Conservation (phyloP, 1,284 basidiomycete genomes). For the Tremellales sp. region DNA sequence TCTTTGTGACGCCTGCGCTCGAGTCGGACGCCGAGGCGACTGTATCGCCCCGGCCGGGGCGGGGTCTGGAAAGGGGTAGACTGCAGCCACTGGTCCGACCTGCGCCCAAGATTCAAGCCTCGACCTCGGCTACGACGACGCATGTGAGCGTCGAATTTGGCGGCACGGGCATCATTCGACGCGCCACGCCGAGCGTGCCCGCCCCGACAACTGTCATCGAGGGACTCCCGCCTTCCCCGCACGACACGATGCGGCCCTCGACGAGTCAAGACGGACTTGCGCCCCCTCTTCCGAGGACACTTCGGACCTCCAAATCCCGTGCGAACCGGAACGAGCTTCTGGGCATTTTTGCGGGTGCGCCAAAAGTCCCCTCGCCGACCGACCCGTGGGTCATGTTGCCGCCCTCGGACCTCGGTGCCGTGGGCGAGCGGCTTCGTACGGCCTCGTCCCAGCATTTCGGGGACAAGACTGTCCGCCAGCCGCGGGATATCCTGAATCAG, state of each 20-base stretch:
- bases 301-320: slow-evolving; percentile 27
- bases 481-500: slow-evolving; percentile 7
- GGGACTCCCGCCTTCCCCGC: slow-evolving; percentile 9
- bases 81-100: slow-evolving; percentile 44
- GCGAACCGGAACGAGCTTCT: slow-evolving; percentile 42
- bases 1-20: slow-evolving; percentile 41
- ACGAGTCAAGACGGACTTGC: slow-evolving; percentile 7
- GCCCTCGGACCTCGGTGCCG: slow-evolving; percentile 2
- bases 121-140: slow-evolving; percentile 75
- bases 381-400: slow-evolving; percentile 54
- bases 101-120: slow-evolving; percentile 71
- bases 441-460: slow-evolving; percentile 35
- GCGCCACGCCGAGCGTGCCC: slow-evolving; percentile 60
- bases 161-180: slow-evolving; percentile 62
- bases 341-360: slow-evolving; percentile 80
- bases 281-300: slow-evolving; percentile 14
- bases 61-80: slow-evolving; percentile 20
- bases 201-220: slow-evolving; percentile 52
- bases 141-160: slow-evolving; percentile 93
- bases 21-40: slow-evolving; percentile 6
- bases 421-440: slow-evolving; percentile 21
- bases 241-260: slow-evolving; percentile 3
- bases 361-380: slow-evolving; percentile 39
- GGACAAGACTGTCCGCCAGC: slow-evolving; percentile 15
- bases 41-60: neutral